Evolutionary conservation across 768 basidiomycete species (phyloP).

Genomic region (Lactifluus hygrophoroides): DNA sequence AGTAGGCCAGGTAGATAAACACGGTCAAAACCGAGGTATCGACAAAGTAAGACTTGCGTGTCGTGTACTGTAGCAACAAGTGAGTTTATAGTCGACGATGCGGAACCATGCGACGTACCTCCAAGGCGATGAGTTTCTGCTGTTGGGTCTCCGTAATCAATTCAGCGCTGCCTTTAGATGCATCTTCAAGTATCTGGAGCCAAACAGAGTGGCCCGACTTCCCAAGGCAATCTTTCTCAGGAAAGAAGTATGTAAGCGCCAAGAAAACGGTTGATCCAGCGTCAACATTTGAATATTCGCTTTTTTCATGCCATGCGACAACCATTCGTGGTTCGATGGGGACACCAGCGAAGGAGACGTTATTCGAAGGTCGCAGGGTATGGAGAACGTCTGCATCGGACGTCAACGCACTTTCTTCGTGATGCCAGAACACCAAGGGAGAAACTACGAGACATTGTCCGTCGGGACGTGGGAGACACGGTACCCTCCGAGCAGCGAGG

Average conservation of each 20-base stretch:
- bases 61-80: slow-evolving; percentile 39
- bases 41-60: slow-evolving; percentile 36
- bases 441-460: slow-evolving; percentile 63
- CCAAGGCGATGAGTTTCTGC: slow-evolving; percentile 37
- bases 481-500: slow-evolving; percentile 32
- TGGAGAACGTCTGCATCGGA: slow-evolving; percentile 50
- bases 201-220: slow-evolving; percentile 55
- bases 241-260: slow-evolving; percentile 77
- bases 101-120: slow-evolving; percentile 28
- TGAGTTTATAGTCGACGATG: neutral
- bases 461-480: slow-evolving; percentile 46
- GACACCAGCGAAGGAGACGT: slow-evolving; percentile 54
- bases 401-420: slow-evolving; percentile 45
- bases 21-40: slow-evolving; percentile 55
- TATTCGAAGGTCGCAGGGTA: slow-evolving; percentile 45
- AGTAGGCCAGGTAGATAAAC: slow-evolving; percentile 70
- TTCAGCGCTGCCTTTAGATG: slow-evolving; percentile 30
- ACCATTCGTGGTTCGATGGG: slow-evolving; percentile 68
- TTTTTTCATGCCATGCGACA: slow-evolving; percentile 57
- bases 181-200: slow-evolving; percentile 45
- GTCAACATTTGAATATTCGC: slow-evolving; percentile 37
- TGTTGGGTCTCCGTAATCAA: slow-evolving; percentile 34
- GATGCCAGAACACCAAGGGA: slow-evolving; percentile 67
- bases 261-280: slow-evolving; percentile 63
- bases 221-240: slow-evolving; percentile 60